Evolutionary conservation across 148 eudicot genomes (phyloP).

Genomic region (Spergularia marina): DNA sequence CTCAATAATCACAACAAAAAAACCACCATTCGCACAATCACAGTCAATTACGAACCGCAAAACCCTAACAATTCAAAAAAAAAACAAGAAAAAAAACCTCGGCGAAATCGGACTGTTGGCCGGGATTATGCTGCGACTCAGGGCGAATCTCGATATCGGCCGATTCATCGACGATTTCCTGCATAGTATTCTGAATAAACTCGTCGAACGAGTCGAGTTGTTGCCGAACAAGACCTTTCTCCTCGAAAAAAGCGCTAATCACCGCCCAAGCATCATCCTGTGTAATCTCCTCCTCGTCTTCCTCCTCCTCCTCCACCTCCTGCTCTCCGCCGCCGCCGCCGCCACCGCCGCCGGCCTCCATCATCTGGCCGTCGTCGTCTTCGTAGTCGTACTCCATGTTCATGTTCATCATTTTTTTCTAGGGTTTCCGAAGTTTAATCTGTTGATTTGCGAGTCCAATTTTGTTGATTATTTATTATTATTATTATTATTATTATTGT

Average conservation of each 20-base stretch:
- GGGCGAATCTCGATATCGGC: slow-evolving; percentile 94
- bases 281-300: slow-evolving; percentile 78
- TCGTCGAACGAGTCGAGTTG: slow-evolving; percentile 94
- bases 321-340: neutral
- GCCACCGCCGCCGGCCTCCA: neutral
- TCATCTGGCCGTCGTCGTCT: slow-evolving; percentile 16
- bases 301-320: slow-evolving; percentile 25
- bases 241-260: slow-evolving; percentile 88
- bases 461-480: neutral
- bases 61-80: neutral
- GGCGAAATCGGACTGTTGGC: slow-evolving; percentile 74
- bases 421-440: slow-evolving; percentile 1
- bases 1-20: neutral
- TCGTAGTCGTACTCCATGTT: slow-evolving; percentile 26
- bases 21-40: neutral
- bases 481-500: neutral
- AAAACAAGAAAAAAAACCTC: slow-evolving; percentile 45
- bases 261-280: slow-evolving; percentile 99
- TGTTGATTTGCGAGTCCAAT: too few relatives aligned
- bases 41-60: neutral
- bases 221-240: slow-evolving; percentile 88
- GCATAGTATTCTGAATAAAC: slow-evolving; percentile 98
- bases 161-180: slow-evolving; percentile 90
- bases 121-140: slow-evolving; percentile 94
- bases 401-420: slow-evolving; percentile 9